These are phyloP conservation scores for Neoboletus magnificus DNA, from an alignment of 768 basidiomycete species.

Conservation along the genomic window DNA sequence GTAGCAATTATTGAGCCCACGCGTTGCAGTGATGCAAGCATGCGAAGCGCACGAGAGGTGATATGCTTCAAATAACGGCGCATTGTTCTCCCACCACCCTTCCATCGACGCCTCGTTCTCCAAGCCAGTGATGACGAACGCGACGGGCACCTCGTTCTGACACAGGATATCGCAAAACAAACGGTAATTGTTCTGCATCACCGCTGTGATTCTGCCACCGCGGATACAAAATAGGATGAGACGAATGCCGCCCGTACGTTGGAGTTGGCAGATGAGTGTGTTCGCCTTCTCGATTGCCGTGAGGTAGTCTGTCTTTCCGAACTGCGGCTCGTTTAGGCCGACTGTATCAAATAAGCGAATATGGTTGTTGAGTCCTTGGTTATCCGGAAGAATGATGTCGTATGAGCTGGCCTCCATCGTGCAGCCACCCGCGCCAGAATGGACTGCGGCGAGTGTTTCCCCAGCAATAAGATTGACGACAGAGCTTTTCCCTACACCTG, in stretches of 20 bases:
- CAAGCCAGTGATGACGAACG: slow-evolving; percentile 30
- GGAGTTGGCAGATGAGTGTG: slow-evolving; percentile 34
- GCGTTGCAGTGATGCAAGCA: slow-evolving; percentile 39
- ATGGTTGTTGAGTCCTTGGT: slow-evolving; percentile 14
- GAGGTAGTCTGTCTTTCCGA: slow-evolving; percentile 22
- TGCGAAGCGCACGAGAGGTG: slow-evolving; percentile 28
- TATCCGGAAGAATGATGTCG: slow-evolving; percentile 18
- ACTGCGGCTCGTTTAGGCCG: slow-evolving; percentile 30
- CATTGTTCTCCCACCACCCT: slow-evolving; percentile 34
- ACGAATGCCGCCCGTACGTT: slow-evolving; percentile 28
- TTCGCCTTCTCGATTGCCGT: slow-evolving; percentile 32
- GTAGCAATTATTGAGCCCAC: slow-evolving; percentile 23
- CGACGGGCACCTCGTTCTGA: slow-evolving; percentile 30
- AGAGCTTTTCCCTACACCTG: slow-evolving; percentile 38
- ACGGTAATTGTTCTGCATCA: slow-evolving; percentile 30
- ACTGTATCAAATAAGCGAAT: slow-evolving; percentile 35
- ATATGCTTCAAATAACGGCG: slow-evolving; percentile 27
- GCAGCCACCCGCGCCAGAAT: slow-evolving; percentile 33
- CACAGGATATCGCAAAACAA: slow-evolving; percentile 31
- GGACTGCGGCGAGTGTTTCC: slow-evolving; percentile 22
- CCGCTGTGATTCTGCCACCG: slow-evolving; percentile 29
- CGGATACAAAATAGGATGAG: slow-evolving; percentile 36
- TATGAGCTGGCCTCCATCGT: slow-evolving; percentile 34
- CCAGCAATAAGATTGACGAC: slow-evolving; percentile 39
- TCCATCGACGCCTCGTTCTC: slow-evolving; percentile 35